These are phyloP conservation scores for Thozetella sp. DNA, from an alignment of 495 filamentous ascomycete genomes.

Conservation along the genomic window DNA sequence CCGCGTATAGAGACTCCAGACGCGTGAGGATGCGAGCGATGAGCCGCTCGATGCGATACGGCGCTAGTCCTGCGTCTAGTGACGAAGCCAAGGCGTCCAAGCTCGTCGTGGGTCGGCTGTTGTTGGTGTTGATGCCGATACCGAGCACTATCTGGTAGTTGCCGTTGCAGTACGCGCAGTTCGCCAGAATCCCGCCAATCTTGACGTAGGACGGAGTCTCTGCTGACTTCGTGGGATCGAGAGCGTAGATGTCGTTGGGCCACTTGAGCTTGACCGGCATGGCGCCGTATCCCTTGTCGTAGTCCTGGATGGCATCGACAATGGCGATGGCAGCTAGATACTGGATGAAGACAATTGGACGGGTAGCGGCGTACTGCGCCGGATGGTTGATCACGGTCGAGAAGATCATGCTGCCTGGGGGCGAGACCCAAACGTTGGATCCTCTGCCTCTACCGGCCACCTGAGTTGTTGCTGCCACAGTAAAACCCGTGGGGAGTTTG, in stretches of 20 bases:
- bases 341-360: slow-evolving; percentile 92
- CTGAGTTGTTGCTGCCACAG: slow-evolving; percentile 89
- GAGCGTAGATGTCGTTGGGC: slow-evolving; percentile 95
- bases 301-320: slow-evolving; percentile 80
- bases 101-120: slow-evolving; percentile 83
- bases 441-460: slow-evolving; percentile 91
- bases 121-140: slow-evolving; percentile 87
- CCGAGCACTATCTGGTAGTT: slow-evolving; percentile 88
- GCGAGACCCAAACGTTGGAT: slow-evolving; percentile 93
- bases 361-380: slow-evolving; percentile 64
- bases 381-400: slow-evolving; percentile 84
- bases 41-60: slow-evolving; percentile 77
- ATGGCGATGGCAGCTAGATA: slow-evolving; percentile 92
- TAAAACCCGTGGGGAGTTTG: slow-evolving; percentile 79
- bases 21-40: slow-evolving; percentile 79
- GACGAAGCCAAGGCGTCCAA: slow-evolving; percentile 69
- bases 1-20: slow-evolving; percentile 77
- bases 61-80: slow-evolving; percentile 35
- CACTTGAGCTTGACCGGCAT: slow-evolving; percentile 90
- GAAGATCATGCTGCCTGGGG: slow-evolving; percentile 82
- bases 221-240: slow-evolving; percentile 64
- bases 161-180: slow-evolving; percentile 76
- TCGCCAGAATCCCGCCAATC: slow-evolving; percentile 91
- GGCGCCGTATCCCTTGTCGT: slow-evolving; percentile 67
- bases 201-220: slow-evolving; percentile 73